Evolutionary conservation across 345 rosid species (phyloP).

Genomic region (Melaleuca quinquenervia): DNA sequence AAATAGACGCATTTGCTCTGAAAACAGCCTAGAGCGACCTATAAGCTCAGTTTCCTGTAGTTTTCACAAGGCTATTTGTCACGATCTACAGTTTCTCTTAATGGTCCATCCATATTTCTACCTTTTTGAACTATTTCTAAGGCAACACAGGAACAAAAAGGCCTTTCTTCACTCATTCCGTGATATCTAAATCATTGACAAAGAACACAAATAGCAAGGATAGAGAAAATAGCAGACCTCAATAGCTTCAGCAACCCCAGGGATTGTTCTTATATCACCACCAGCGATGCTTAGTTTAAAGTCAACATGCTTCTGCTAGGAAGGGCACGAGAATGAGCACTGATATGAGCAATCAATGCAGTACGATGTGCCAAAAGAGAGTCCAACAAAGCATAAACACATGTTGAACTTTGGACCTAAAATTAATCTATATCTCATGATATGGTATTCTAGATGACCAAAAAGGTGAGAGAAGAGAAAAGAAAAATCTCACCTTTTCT

Average conservation of each 20-base stretch:
- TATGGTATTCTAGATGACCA: background rate
- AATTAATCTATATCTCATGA: background rate
- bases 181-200: background rate
- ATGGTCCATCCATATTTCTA: background rate
- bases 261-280: constrained; percentile 71
- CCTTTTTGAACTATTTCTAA: background rate
- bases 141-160: background rate
- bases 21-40: background rate
- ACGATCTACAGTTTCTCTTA: background rate
- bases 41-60: background rate
- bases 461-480: background rate
- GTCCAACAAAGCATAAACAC: background rate
- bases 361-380: background rate
- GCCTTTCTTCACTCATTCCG: background rate
- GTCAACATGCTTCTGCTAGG: constrained; percentile 62
- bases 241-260: constrained; percentile 78
- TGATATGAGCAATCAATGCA: background rate
- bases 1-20: background rate
- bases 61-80: background rate
- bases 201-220: background rate
- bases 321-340: background rate
- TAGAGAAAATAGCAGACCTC: constrained; percentile 34
- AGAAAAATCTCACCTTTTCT: constrained; percentile 39
- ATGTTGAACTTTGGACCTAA: background rate
- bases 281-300: constrained; percentile 72